Base-by-base conservation (phyloP, 2,329 filamentous ascomycete species). In the Ophiostoma ulmi region DNA sequence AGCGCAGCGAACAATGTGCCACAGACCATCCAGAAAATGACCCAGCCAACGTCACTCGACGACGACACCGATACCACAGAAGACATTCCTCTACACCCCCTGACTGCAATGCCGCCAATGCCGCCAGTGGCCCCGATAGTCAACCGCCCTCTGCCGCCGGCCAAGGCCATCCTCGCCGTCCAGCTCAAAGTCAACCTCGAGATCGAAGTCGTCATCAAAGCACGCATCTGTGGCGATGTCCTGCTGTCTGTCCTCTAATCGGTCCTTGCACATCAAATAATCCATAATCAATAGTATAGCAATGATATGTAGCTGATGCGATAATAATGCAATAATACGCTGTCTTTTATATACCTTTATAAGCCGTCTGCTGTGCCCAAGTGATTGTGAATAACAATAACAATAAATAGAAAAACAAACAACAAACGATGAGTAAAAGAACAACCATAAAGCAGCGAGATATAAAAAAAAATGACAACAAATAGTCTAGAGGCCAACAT, bases 201-300 rank as follows among this genome's bases (percentile, higher is more conserved):
- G 74, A 83, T 90, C 69, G 88, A 90, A 78, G 86, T 91, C 73
- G 85, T 89, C 78, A 80, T 91, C 72, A 90, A 90, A 80, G 88
- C 88, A 22, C 87, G 84, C 77, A 89, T 91, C 69, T 83, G 88
- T 74, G 89, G 89, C 74, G 89, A 91, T 80, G 77, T 91, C 73
- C 90, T 88, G 5, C 77, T 91, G 72, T 86, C 84, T 70, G 81
- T 90, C 48, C 68, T 74, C 52, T 73, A 67, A 22, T 13, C 17
- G 2, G 17, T 17, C 5, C 17, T n/a, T n/a, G 8, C 31, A 26
- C 2, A 17, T 26, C 8, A 48, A 17, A 26, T 58, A 58, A n/a
- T 6, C 20, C 3, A 26, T 58, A 58, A 58, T 26, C 14, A 3
- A 31, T 44, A 44, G 39, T 44, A 44, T 31, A 4, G 31, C 2